Evolutionary conservation across 2,329 filamentous ascomycete genomes (phyloP), one percentile per base, ranked within the genome.

Genomic region (Gliomastix tumulicola): DNA sequence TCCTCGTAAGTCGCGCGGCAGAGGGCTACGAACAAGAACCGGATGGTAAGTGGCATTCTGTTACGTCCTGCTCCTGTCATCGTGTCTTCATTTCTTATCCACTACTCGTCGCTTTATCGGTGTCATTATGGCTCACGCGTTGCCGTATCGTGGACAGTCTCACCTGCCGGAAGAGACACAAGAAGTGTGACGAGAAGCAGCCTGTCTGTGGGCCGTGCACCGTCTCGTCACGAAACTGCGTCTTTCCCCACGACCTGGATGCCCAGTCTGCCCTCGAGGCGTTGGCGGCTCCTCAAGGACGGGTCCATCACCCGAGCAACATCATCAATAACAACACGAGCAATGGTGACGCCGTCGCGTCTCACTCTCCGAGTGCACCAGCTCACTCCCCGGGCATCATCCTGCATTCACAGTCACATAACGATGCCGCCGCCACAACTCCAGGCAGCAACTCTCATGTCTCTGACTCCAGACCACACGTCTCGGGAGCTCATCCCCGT

Each of bases 101-200:
- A n/a, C n/a, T n/a, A n/a, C n/a, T n/a, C n/a, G n/a, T n/a, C 30
- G 16, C 23, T 19, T 12, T 27, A n/a, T 18, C 17, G 18, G 6
- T 3, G 18, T 30, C 6, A 8, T 23, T 23, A 9, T 30, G 28
- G 15, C 17, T 22, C n/a, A 37, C 21, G 17, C 18, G 20, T 34
- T 32, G 32, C 19, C 22, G 12, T n/a, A 21, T 31, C n/a, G 6
- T 8, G 3, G 15, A 9, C 15, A 66, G 61, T 43, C 49, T 64
- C 31, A 65, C 62, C 12, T 69, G 66, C 45, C 61, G 65, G 34
- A 57, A 57, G 40, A 54, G 68, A 38, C 62, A 69, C 41, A 66
- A 70, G 47, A 73, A 72, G 51, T 72, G 68, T 46, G 67, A 69
- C 43, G 68, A 71, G 50, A 53, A 53, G 23, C 63, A 44, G 27